Percentiles rank a stretch among this genome's conserved stretches.
Evolutionary conservation across 2,329 filamentous ascomycete genomes (phyloP).

Genomic region (Neofusicoccum kwambonambiense): DNA sequence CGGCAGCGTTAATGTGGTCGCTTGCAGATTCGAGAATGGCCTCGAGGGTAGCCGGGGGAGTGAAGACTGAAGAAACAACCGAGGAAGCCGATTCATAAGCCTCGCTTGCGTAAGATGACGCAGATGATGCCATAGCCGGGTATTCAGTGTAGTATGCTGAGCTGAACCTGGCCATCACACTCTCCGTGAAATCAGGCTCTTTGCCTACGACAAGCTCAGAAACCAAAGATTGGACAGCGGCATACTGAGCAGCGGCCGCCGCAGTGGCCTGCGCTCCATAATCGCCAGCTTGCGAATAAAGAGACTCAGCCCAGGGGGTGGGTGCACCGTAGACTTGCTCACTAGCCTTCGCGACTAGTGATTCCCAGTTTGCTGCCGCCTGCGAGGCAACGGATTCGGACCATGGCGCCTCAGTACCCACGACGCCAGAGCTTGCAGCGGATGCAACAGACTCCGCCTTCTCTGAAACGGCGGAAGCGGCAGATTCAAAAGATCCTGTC

Average conservation of each 20-base stretch:
- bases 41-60: constrained; percentile 58
- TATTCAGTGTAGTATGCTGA: constrained; percentile 69
- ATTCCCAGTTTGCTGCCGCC: constrained; percentile 63
- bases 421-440: constrained; percentile 20
- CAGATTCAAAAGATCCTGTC: constrained; percentile 34
- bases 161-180: constrained; percentile 69
- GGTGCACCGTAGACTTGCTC: constrained; percentile 69
- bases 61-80: constrained; percentile 51
- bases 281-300: constrained; percentile 53
- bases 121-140: constrained; percentile 55
- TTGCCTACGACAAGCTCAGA: constrained; percentile 75
- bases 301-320: constrained; percentile 47
- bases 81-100: constrained; percentile 48
- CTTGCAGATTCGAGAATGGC: constrained; percentile 57
- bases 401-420: constrained; percentile 23
- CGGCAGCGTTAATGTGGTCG: constrained; percentile 57
- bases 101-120: constrained; percentile 53
- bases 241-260: constrained; percentile 63
- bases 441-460: constrained; percentile 44
- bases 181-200: constrained; percentile 79
- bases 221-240: constrained; percentile 68
- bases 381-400: constrained; percentile 37
- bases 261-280: constrained; percentile 64
- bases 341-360: constrained; percentile 63
- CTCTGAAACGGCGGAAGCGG: constrained; percentile 48